phyloP scores from a whole-genome alignment of 163 green algal species.

The Prototheca wickerhamii region DNA sequence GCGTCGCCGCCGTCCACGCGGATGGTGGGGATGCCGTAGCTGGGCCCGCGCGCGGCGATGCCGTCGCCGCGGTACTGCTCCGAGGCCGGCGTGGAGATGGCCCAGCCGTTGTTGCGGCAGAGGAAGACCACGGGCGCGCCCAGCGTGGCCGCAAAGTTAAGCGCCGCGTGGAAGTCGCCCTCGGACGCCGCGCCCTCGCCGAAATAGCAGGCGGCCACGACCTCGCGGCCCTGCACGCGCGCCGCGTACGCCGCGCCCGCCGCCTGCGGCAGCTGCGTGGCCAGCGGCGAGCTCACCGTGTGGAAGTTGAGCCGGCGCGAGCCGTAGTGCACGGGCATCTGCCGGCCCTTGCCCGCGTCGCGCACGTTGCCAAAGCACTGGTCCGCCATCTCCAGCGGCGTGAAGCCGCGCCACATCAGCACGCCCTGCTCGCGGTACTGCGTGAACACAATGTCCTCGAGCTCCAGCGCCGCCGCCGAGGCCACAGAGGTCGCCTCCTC shows the following conservation, averaged over 20 bases:
- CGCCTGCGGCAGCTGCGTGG: constrained; percentile 87
- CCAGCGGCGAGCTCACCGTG: constrained; percentile 80
- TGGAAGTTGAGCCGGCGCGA: constrained; percentile 63
- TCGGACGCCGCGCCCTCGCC: constrained; percentile 80
- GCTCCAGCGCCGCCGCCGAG: constrained; percentile 55
- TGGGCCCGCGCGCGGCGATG: constrained; percentile 59
- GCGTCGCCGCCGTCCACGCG: constrained; percentile 86
- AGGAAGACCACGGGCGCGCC: constrained; percentile 75
- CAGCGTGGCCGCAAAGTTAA: constrained; percentile 86
- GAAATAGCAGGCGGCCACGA: constrained; percentile 70
- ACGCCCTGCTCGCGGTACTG: constrained; percentile 59
- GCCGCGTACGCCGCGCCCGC: constrained; percentile 72
- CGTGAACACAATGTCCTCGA: constrained; percentile 50
- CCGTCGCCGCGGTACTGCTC: constrained; percentile 88
- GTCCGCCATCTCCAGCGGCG: constrained; percentile 63
- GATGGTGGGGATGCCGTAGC: constrained; percentile 71
- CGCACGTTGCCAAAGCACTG: constrained; percentile 73
- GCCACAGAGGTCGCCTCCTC: constrained; percentile 72
- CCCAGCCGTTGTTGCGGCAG: constrained; percentile 92
- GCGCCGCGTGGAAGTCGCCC: constrained; percentile 84
- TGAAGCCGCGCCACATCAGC: constrained; percentile 80
- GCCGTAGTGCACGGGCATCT: constrained; percentile 91
- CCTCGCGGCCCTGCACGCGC: constrained; percentile 40
- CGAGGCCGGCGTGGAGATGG: constrained; percentile 75
- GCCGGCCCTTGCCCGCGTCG: constrained; percentile 73